A percentile compares a stretch with the other conserved stretches of the same genome.
phyloP scores from a whole-genome alignment of 352 stramenopile species.

The Pythium phragmitis region DNA sequence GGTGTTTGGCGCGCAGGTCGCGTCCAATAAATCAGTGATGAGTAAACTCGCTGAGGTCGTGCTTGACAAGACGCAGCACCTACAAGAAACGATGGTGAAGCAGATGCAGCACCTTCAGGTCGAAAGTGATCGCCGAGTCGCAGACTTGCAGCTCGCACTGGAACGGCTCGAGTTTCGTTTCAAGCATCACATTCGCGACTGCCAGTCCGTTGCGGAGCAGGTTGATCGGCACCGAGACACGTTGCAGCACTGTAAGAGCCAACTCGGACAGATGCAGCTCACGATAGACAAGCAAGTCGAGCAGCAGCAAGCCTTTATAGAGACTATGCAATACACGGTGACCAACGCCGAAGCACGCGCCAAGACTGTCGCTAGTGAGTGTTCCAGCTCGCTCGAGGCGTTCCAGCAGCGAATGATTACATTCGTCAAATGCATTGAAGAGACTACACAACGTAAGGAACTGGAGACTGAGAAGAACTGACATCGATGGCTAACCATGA shows the following conservation, averaged over 20 bases:
- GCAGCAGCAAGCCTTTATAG: constrained; percentile 43
- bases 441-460: constrained; percentile 37
- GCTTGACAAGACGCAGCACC: constrained; percentile 42
- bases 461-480: neutral
- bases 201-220: constrained; percentile 45
- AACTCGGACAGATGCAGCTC: constrained; percentile 46
- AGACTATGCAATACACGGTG: constrained; percentile 42
- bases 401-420: constrained; percentile 50
- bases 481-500: neutral
- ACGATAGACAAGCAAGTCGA: constrained; percentile 48
- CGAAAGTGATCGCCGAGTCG: constrained; percentile 44
- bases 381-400: constrained; percentile 33
- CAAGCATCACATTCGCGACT: constrained; percentile 57
- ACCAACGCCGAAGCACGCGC: constrained; percentile 34
- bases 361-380: constrained; percentile 24
- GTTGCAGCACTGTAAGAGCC: constrained; percentile 34
- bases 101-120: constrained; percentile 50
- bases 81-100: constrained; percentile 36
- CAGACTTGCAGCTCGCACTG: constrained; percentile 43
- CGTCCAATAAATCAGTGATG: constrained; percentile 47
- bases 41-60: constrained; percentile 45
- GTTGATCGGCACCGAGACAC: constrained; percentile 47
- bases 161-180: constrained; percentile 73
- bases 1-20: constrained; percentile 41
- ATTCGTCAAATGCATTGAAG: constrained; percentile 50